A percentile compares a stretch with the other conserved stretches of the same genome.
Conservation (phyloP, 805 yeast genomes). For the Isabelozyma rhagii region DNA sequence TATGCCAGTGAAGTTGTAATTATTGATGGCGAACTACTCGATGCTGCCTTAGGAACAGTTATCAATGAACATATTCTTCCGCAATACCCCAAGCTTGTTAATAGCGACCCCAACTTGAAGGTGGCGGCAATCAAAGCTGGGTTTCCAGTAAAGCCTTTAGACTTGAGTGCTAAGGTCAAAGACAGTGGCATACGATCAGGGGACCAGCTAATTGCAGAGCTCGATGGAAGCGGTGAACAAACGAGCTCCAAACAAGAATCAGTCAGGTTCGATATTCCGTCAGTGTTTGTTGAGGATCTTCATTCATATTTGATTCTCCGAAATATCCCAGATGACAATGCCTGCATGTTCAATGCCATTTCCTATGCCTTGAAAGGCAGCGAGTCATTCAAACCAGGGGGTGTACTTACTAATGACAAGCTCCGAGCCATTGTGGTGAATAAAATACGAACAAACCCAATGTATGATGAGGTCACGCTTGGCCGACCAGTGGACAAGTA, state of each 20-base stretch:
- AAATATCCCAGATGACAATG: conserved; percentile 71
- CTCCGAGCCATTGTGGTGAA: conserved; percentile 52
- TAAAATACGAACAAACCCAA: conserved; percentile 37
- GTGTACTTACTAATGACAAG: conserved; percentile 41
- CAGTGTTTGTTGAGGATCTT: conserved; percentile 14
- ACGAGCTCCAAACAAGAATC: neutral
- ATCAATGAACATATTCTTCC: neutral
- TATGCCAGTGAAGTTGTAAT: neutral
- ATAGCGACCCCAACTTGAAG: neutral
- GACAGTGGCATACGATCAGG: conserved; percentile 54
- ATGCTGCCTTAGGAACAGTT: neutral
- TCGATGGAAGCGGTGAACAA: conserved; percentile 2
- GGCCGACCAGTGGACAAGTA: conserved; percentile 52
- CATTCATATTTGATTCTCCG: conserved; percentile 45
- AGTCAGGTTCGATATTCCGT: conserved; percentile 13
- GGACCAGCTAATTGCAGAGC: conserved; percentile 50
- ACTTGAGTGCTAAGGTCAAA: conserved; percentile 21
- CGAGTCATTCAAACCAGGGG: conserved; percentile 1
- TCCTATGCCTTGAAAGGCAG: conserved; percentile 44
- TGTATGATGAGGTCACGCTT: conserved; percentile 54
- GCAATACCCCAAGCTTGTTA: neutral
- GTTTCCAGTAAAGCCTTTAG: conserved; percentile 56
- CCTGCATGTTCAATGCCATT: conserved; percentile 70
- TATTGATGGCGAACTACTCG: neutral
- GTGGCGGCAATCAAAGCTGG: conserved; percentile 44